phyloP scores from a whole-genome alignment of 2,329 filamentous ascomycete genomes.

The Diaporthe destruens region DNA sequence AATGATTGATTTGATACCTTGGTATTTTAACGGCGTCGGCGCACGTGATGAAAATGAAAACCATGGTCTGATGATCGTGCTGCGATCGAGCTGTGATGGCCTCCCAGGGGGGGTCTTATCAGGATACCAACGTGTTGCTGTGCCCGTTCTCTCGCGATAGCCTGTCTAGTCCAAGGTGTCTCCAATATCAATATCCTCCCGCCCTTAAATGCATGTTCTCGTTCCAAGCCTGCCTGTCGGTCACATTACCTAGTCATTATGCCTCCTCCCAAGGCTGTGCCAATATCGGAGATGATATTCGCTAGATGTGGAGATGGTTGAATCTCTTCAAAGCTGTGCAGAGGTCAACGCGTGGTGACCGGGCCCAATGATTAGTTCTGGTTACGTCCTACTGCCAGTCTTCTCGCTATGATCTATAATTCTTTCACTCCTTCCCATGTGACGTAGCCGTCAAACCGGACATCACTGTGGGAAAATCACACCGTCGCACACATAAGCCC shows the following conservation, averaged over 20 bases:
- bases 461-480: too few relatives aligned
- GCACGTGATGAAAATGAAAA: constrained; percentile 41
- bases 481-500: neutral
- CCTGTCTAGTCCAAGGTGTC: neutral
- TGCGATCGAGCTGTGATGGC: constrained; percentile 13
- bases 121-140: neutral
- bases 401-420: too few relatives aligned
- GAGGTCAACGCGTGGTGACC: too few relatives aligned
- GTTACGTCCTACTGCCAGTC: too few relatives aligned
- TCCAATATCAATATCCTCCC: constrained; percentile 2
- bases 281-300: neutral
- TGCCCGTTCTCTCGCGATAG: neutral
- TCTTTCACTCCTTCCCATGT: too few relatives aligned
- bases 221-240: neutral
- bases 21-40: constrained; percentile 41
- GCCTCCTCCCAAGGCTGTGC: neutral
- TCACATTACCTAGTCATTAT: too few relatives aligned
- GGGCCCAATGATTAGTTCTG: too few relatives aligned
- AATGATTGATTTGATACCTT: constrained; percentile 42
- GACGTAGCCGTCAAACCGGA: neutral
- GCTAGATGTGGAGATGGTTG: too few relatives aligned
- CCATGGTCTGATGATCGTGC: constrained; percentile 24
- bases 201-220: neutral
- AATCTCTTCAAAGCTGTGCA: too few relatives aligned
- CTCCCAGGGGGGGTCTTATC: neutral